These are phyloP conservation scores for Fusarium dlaminii DNA, from an alignment of 2,329 filamentous ascomycete species.

Conservation along the genomic window DNA sequence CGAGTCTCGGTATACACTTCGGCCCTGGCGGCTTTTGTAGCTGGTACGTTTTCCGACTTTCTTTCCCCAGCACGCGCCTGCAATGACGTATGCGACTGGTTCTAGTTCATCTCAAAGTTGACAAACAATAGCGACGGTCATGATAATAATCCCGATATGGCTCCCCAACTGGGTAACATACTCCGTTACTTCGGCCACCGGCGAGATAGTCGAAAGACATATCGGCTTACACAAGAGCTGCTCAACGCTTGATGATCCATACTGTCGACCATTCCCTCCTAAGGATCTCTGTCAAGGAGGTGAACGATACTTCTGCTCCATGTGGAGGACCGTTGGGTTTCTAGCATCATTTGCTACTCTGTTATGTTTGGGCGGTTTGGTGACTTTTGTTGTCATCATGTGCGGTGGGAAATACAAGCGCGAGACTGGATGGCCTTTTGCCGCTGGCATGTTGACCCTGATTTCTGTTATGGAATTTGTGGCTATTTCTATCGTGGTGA, in stretches of 20 bases:
- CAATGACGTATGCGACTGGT: constrained; percentile 39
- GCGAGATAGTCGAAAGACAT: constrained; percentile 62
- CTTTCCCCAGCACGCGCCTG: constrained; percentile 9
- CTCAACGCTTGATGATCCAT: constrained; percentile 70
- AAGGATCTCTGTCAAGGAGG: constrained; percentile 49
- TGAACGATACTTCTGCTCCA: constrained; percentile 83
- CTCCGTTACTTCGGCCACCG: constrained; percentile 60
- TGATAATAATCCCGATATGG: constrained; percentile 75
- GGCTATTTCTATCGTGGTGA: constrained; percentile 85
- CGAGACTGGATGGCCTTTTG: constrained; percentile 83
- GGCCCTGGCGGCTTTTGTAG: constrained; percentile 54
- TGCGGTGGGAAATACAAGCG: constrained; percentile 81
- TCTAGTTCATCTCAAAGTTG: constrained; percentile 37
- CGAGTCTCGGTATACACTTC: constrained; percentile 55
- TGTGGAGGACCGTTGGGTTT: constrained; percentile 91
- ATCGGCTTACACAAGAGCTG: constrained; percentile 87
- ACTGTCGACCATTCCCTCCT: constrained; percentile 60
- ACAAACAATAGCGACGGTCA: constrained; percentile 67
- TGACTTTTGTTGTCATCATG: constrained; percentile 81
- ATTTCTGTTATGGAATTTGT: constrained; percentile 76
- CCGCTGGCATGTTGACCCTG: constrained; percentile 71
- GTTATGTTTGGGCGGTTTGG: constrained; percentile 81
- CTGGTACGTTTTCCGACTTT: constrained; percentile 49
- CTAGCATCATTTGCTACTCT: constrained; percentile 85
- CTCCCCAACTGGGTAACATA: constrained; percentile 78